A percentile compares a stretch with the other conserved stretches of the same genome.
Evolutionary conservation across 2,329 filamentous ascomycete species (phyloP).

Genomic region (Dothiorella sarmentorum): DNA sequence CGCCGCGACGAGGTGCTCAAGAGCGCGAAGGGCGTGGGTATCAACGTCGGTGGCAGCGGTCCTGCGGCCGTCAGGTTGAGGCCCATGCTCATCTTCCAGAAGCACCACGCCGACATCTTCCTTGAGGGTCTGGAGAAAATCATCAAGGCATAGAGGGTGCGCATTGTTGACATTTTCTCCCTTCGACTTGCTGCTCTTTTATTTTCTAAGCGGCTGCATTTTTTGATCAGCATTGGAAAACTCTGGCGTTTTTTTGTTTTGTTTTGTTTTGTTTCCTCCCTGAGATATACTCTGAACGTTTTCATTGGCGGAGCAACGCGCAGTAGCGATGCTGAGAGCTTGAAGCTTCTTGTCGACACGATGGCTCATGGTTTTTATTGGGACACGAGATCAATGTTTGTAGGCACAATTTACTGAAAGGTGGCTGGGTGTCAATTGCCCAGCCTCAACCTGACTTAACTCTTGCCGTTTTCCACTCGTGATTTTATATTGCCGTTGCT

Average conservation of each 20-base stretch:
- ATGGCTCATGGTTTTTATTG: too few relatives aligned
- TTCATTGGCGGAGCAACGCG: background rate
- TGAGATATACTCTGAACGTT: background rate
- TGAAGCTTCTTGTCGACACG: background rate
- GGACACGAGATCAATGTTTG: too few relatives aligned
- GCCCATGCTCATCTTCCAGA: constrained; percentile 91
- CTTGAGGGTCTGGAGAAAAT: constrained; percentile 76
- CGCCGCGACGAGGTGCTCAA: constrained; percentile 73
- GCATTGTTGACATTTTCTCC: background rate
- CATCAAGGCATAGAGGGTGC: constrained; percentile 44
- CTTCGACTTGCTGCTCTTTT: background rate
- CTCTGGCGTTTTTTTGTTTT: background rate
- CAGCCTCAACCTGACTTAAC: too few relatives aligned
- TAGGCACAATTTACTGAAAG: too few relatives aligned
- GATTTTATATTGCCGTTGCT: too few relatives aligned
- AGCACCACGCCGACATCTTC: constrained; percentile 83
- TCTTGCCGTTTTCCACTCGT: too few relatives aligned
- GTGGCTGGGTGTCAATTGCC: too few relatives aligned
- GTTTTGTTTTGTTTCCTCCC: background rate
- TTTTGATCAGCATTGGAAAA: background rate
- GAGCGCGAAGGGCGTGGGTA: constrained; percentile 72
- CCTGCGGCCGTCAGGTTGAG: constrained; percentile 71
- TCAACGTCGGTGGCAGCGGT: constrained; percentile 87
- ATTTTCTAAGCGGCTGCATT: constrained; percentile 1
- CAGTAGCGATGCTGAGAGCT: background rate